These are phyloP conservation scores for Pisolithus albus DNA, from an alignment of 768 basidiomycete genomes.

Conservation along the genomic window DNA sequence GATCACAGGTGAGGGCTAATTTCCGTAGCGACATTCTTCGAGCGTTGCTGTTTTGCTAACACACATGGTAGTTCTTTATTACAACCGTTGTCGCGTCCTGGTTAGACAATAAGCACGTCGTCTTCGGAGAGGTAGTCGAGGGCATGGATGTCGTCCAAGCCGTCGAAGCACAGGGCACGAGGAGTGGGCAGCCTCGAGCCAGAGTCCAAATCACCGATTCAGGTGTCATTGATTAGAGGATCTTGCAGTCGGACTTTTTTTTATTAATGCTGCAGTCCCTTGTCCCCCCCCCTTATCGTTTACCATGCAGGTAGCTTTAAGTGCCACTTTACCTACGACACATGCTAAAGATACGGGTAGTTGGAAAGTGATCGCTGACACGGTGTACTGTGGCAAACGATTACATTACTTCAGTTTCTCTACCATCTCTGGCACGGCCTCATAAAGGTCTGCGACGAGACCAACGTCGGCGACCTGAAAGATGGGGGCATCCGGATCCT, in stretches of 20 bases:
- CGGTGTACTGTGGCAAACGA: neutral
- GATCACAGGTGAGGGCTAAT: slow-evolving; percentile 52
- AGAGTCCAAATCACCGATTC: slow-evolving; percentile 48
- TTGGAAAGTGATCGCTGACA: neutral
- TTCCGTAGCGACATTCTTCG: neutral
- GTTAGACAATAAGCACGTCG: slow-evolving; percentile 40
- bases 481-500: slow-evolving; percentile 97
- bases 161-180: slow-evolving; percentile 31
- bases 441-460: slow-evolving; percentile 88
- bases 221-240: slow-evolving; percentile 38
- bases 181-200: slow-evolving; percentile 20
- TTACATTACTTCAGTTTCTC: slow-evolving; percentile 66
- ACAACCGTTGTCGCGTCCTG: slow-evolving; percentile 68
- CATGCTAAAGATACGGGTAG: too few relatives aligned
- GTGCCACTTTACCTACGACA: too few relatives aligned
- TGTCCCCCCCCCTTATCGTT: neutral
- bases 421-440: slow-evolving; percentile 84
- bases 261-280: neutral
- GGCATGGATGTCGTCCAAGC: slow-evolving; percentile 37
- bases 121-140: slow-evolving; percentile 42
- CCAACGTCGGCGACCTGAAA: slow-evolving; percentile 98
- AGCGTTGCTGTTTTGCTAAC: neutral
- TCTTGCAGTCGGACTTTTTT: neutral
- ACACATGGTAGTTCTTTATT: slow-evolving; percentile 55
- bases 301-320: too few relatives aligned